Base-by-base conservation (phyloP, 225 moss, liverwort and hornwort genomes). In the Physcomitrellopsis africana region DNA sequence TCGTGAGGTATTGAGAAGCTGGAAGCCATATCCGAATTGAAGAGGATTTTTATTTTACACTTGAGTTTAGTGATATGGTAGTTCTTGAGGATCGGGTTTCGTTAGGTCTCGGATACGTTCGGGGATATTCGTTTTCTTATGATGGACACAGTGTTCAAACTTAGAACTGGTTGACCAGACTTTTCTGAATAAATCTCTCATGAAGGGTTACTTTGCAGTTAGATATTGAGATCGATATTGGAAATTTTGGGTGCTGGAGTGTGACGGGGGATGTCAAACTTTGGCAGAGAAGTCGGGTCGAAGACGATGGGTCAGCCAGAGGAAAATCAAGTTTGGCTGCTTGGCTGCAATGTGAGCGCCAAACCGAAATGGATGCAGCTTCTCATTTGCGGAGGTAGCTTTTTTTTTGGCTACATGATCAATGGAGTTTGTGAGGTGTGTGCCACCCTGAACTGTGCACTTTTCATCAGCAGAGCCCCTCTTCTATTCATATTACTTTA, bases 391-490 rank as follows among this genome's bases (percentile, higher is more conserved):
- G 95, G 91, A 20, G 95, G 92, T 18, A 91, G 92, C 10, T 95
- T 95, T 55, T 95, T 95, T 70, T 88, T 95, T 69, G 95, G 95
- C 20, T 95, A 92, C 80, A 89, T 92, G 95, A 84, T 95, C 52
- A 95, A 95, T 68, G 95, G 95, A 63, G 86, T 95, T 59, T 95
- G 95, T 58, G 95, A 95, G 95, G 95, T 95, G 37, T 37, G 78
- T 69, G 57, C 51, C 29, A 24, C 11, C 13, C 41, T 60, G 41
- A 29, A 41, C 54, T 29, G 15, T 32, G 68, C 1, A 13, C 24
- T 10, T 16, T 58, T 23, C 32, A 37, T 37, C 32, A 37, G 32
- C 3, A 37, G 32, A 42, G 41, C 42, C 23, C 19, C 47, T 70
- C 44, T 4, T 14, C 27, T 61, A 19, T 13, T 8, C 19, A 19